These are phyloP conservation scores for Abrus precatorius DNA, from an alignment of 306 rosid species.

Conservation along the genomic window DNA sequence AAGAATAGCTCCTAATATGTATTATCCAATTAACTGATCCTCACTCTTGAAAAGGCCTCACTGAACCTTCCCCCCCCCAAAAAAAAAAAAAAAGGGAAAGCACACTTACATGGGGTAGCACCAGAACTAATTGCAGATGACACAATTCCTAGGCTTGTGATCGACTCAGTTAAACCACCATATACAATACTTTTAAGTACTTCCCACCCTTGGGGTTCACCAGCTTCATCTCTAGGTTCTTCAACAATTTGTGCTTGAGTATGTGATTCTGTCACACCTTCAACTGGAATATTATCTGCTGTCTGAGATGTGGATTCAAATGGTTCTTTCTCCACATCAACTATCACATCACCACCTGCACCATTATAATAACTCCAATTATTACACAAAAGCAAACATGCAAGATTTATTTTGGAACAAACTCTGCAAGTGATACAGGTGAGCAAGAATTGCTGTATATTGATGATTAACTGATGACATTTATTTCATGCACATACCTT, in stretches of 20 bases:
- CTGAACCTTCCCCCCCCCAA: neutral
- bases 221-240: constrained; percentile 40
- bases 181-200: constrained; percentile 75
- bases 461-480: constrained; percentile 27
- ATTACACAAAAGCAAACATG: constrained; percentile 22
- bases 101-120: constrained; percentile 65
- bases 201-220: constrained; percentile 54
- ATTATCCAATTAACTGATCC: neutral
- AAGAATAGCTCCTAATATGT: neutral
- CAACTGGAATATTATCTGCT: constrained; percentile 31
- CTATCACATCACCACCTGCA: constrained; percentile 51
- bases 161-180: constrained; percentile 81
- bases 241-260: constrained; percentile 24
- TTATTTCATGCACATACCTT: constrained; percentile 46
- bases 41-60: constrained; percentile 16
- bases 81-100: neutral
- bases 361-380: constrained; percentile 17
- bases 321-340: constrained; percentile 34
- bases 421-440: constrained; percentile 7
- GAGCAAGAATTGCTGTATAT: neutral
- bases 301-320: constrained; percentile 24
- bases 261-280: constrained; percentile 34
- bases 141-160: constrained; percentile 82
- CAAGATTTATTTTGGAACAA: constrained; percentile 4
- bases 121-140: constrained; percentile 82